phyloP scores from a whole-genome alignment of 1,284 basidiomycete genomes.

The Polyporus tsugae region DNA sequence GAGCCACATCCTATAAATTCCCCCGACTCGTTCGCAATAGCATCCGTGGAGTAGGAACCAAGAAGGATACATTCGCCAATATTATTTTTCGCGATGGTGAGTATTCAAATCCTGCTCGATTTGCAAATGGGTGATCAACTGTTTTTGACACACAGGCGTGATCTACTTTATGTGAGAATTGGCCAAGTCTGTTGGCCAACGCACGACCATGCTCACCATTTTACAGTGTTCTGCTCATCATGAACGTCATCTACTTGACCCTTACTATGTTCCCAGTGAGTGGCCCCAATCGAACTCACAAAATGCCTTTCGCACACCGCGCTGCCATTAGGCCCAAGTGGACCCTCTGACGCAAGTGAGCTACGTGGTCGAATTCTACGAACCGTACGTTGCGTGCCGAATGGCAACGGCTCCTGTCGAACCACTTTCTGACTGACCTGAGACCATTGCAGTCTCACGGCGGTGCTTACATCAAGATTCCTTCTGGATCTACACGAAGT shows the following conservation, averaged over 20 bases:
- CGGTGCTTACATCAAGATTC: background rate
- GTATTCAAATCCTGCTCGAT: background rate
- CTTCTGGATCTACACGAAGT: background rate
- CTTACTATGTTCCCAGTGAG: background rate
- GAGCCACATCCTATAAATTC: background rate
- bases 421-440: background rate
- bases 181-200: background rate
- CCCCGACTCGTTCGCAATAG: background rate
- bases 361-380: background rate
- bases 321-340: no score
- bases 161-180: background rate
- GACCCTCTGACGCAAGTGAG: no score
- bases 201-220: background rate
- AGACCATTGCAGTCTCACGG: background rate
- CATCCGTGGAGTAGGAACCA: background rate
- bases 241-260: background rate
- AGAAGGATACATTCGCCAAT: background rate
- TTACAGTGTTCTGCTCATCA: background rate
- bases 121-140: background rate
- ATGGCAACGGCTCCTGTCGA: background rate
- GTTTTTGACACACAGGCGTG: background rate
- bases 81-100: background rate
- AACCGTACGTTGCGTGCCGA: background rate
- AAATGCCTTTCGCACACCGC: no score
- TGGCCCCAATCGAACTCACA: background rate